Percentiles rank a stretch among this genome's conserved stretches.
These are phyloP conservation scores for Phialemonium atrogriseum DNA, from an alignment of 2,329 filamentous ascomycete species.

Conservation along the genomic window DNA sequence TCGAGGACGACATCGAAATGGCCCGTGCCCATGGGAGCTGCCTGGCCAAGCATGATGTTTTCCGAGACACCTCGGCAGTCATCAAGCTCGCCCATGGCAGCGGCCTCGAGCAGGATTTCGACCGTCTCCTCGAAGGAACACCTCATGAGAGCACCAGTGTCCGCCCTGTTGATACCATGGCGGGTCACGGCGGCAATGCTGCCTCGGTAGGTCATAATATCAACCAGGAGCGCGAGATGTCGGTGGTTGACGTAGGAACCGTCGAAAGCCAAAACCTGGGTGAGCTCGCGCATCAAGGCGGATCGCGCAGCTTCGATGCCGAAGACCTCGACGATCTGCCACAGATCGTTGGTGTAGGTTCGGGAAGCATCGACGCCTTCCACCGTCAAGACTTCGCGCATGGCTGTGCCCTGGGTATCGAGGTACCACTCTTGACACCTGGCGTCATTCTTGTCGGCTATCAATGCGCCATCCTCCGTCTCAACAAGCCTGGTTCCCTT, in stretches of 20 bases:
- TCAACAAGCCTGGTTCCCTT: conserved; percentile 64
- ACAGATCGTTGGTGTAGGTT: conserved; percentile 92
- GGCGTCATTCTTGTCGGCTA: conserved; percentile 64
- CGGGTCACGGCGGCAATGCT: conserved; percentile 93
- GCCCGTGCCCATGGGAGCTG: conserved; percentile 94
- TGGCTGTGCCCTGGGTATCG: conserved; percentile 83
- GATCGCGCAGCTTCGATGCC: conserved; percentile 92
- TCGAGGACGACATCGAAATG: conserved; percentile 93
- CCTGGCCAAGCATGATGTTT: conserved; percentile 96
- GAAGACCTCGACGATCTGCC: conserved; percentile 88
- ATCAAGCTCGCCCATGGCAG: conserved; percentile 88
- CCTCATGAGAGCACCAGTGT: conserved; percentile 96
- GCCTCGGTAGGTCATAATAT: conserved; percentile 96
- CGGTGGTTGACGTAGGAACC: conserved; percentile 99
- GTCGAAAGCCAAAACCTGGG: conserved; percentile 90
- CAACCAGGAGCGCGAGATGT: conserved; percentile 87
- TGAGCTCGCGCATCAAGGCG: conserved; percentile 80
- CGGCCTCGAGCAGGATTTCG: conserved; percentile 93
- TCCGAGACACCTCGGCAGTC: conserved; percentile 98
- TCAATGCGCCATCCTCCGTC: conserved; percentile 61
- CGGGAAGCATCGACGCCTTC: conserved; percentile 79
- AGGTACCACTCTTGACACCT: conserved; percentile 89
- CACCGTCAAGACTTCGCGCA: conserved; percentile 76
- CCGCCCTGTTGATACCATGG: conserved; percentile 96
- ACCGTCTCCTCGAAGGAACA: conserved; percentile 99